Evolutionary conservation across 805 yeast species (phyloP).

Genomic region (Candida montana): DNA sequence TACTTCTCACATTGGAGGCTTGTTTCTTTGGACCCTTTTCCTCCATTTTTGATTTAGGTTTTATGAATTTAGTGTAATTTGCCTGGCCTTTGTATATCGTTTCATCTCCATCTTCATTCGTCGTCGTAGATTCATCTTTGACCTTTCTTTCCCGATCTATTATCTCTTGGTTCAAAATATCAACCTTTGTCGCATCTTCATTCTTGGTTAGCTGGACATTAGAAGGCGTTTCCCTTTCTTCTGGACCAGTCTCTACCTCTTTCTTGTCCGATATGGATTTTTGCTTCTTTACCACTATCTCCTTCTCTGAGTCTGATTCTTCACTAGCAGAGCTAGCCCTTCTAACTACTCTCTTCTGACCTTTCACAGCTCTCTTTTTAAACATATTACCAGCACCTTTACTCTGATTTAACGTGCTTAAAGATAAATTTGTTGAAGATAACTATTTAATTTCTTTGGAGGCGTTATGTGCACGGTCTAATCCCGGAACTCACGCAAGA

Average conservation of each 20-base stretch:
- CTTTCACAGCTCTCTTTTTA: slow-evolving; percentile 31
- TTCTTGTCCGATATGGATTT: not conserved
- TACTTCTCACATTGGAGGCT: slow-evolving; percentile 48
- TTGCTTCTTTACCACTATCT: slow-evolving; percentile 10
- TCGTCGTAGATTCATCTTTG: slow-evolving; percentile 8
- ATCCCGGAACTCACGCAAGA: not conserved
- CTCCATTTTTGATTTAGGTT: slow-evolving; percentile 18
- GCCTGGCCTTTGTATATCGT: slow-evolving; percentile 27
- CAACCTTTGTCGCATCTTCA: slow-evolving; percentile 23
- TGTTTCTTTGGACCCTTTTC: slow-evolving; percentile 36
- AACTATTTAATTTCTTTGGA: not conserved
- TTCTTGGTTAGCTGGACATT: slow-evolving; percentile 14
- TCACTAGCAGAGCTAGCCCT: slow-evolving; percentile 6
- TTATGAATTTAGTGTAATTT: slow-evolving; percentile 23
- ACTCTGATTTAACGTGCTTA: not conserved
- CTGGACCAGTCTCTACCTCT: not conserved
- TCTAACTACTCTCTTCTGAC: slow-evolving; percentile 9
- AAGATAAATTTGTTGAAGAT: not conserved
- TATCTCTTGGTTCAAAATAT: slow-evolving; percentile 18
- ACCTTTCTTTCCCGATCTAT: slow-evolving; percentile 14
- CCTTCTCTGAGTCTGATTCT: slow-evolving; percentile 10
- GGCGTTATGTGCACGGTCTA: not conserved
- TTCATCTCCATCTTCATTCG: slow-evolving; percentile 7
- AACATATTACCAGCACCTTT: slow-evolving; percentile 27
- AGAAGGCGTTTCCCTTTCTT: not conserved